A percentile compares a stretch with the other conserved stretches of the same genome.
Evolutionary conservation across 306 rosid species (phyloP).

Genomic region (Benincasa hispida): DNA sequence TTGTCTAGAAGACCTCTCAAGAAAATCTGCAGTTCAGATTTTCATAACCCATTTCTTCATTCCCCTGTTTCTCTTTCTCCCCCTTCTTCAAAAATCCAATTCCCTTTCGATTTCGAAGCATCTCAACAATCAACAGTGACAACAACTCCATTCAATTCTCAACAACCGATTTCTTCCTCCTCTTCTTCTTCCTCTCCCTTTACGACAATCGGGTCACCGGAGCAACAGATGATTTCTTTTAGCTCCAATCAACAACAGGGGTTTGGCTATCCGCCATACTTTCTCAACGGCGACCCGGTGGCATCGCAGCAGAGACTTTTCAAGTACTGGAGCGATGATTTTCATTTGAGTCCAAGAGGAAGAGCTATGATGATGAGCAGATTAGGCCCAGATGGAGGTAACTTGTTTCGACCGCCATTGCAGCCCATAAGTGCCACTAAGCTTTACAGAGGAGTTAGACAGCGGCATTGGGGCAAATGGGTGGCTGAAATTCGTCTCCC

Average conservation of each 20-base stretch:
- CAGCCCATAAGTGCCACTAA: slow-evolving; percentile 63
- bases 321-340: slow-evolving; percentile 59
- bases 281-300: slow-evolving; percentile 9
- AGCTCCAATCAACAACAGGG: slow-evolving; percentile 18
- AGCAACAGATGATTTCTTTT: slow-evolving; percentile 54
- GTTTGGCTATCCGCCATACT: slow-evolving; percentile 20
- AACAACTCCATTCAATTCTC: background rate
- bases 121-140: slow-evolving; percentile 17
- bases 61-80: slow-evolving; percentile 18
- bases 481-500: slow-evolving; percentile 95
- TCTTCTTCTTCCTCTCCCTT: background rate
- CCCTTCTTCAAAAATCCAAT: slow-evolving; percentile 29
- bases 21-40: slow-evolving; percentile 58
- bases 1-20: slow-evolving; percentile 50
- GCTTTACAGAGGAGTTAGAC: slow-evolving; percentile 92
- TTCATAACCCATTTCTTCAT: slow-evolving; percentile 14
- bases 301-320: slow-evolving; percentile 39
- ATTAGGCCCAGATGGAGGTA: background rate
- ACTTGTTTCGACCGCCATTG: slow-evolving; percentile 23
- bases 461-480: slow-evolving; percentile 99
- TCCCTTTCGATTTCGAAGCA: slow-evolving; percentile 58
- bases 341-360: slow-evolving; percentile 72
- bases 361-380: slow-evolving; percentile 57
- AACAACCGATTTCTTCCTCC: slow-evolving; percentile 17
- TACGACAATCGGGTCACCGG: slow-evolving; percentile 19